Evolutionary conservation across 371 early-diverging fungal species (phyloP).

Genomic region (Umbelopsis sp.): DNA sequence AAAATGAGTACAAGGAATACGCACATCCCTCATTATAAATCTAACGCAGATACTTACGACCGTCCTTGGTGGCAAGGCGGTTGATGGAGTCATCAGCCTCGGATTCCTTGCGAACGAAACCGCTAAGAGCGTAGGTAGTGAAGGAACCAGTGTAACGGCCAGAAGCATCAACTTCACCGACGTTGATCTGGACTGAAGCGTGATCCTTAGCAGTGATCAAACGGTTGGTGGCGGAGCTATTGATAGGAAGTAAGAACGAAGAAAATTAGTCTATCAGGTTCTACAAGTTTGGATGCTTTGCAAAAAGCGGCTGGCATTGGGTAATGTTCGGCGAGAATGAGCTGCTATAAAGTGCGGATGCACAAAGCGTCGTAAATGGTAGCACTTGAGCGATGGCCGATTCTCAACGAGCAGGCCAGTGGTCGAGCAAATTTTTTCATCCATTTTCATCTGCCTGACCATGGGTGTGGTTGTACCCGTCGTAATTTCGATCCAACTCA

Average conservation of each 20-base stretch:
- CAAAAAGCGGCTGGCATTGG: too few species aligned
- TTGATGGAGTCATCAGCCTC: conserved; percentile 97
- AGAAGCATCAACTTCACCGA: conserved; percentile 91
- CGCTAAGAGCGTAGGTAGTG: conserved; percentile 93
- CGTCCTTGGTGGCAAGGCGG: conserved; percentile 93
- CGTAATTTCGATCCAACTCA: not conserved
- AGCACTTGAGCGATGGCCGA: too few species aligned
- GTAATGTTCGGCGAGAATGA: too few species aligned
- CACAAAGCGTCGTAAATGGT: too few species aligned
- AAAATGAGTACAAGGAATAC: not conserved
- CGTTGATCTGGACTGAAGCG: conserved; percentile 97
- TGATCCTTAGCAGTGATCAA: conserved; percentile 86
- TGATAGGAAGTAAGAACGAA: not conserved
- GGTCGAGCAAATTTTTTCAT: conserved; percentile 14
- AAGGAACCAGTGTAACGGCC: conserved; percentile 80
- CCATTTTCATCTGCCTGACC: not conserved
- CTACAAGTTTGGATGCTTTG: not conserved
- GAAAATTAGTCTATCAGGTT: not conserved
- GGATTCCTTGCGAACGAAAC: conserved; percentile 88
- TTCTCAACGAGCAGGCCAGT: not conserved
- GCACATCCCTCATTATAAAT: not conserved
- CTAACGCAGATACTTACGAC: conserved; percentile 50
- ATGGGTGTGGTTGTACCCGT: too few species aligned
- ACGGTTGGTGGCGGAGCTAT: conserved; percentile 57
- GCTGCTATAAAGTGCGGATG: too few species aligned